Conservation (phyloP, 768 basidiomycete species). For the Trametes gibbosa region DNA sequence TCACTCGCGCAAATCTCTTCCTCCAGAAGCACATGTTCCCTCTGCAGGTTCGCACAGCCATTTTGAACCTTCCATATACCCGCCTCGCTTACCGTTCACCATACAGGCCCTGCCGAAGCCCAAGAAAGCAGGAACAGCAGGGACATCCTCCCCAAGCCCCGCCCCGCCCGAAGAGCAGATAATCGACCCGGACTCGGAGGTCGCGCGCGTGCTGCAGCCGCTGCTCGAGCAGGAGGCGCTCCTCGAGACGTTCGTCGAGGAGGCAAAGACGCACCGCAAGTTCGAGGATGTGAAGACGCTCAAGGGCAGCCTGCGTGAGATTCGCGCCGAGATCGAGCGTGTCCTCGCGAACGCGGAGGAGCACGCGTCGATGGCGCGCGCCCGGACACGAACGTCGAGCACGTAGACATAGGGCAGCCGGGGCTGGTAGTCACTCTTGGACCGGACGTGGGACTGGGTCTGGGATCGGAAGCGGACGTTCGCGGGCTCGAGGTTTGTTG, state of each 20-base stretch:
- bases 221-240: conserved; percentile 92
- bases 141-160: conserved; percentile 16
- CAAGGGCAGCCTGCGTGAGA: conserved; percentile 76
- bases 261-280: conserved; percentile 87
- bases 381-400: conserved; percentile 5
- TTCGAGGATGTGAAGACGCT: conserved; percentile 94
- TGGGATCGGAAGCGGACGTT: neutral
- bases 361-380: conserved; percentile 2
- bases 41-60: conserved; percentile 52
- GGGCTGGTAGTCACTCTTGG: neutral
- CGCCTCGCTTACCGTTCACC: neutral
- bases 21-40: conserved; percentile 90
- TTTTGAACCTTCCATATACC: neutral
- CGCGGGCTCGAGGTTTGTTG: neutral
- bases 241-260: conserved; percentile 85
- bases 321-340: conserved; percentile 78
- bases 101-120: conserved; percentile 48
- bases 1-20: conserved; percentile 73
- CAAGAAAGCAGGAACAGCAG: conserved; percentile 29
- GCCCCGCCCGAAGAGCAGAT: conserved; percentile 23
- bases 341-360: conserved; percentile 42
- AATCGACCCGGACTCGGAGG: conserved; percentile 63
- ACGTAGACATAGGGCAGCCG: neutral
- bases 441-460: neutral
- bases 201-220: conserved; percentile 78